Base-by-base conservation (phyloP, 192 early-diverging fungal genomes). In the Dissophora ornata region DNA sequence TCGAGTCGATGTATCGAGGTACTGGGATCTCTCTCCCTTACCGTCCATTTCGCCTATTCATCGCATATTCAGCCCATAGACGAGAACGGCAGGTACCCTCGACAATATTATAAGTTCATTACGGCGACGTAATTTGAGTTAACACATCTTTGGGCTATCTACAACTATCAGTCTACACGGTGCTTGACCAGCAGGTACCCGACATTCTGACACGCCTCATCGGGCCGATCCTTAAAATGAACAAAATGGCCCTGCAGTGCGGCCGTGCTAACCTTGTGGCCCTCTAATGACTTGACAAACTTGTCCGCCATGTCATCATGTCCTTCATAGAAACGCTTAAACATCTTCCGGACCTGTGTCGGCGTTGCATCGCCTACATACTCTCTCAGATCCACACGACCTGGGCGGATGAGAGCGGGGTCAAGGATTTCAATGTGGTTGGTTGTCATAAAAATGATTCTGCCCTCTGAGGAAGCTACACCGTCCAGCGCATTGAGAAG, bases 171-270 rank as follows among this genome's bases (percentile, higher is more conserved):
- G 25, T 8, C 22, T 5, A 29, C 22, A 19, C 18, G 57, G 25
- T 60, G 44, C 30, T 33, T 60, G 15, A 25, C 25, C 5, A 60
- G 13, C 13, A 77, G 45, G n/a, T 67, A 67, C 18, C 18, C 44
- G 0, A 77, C 80, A 62, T 85, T 71, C 3, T 86, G 81, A n/a
- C 96, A 79, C 2, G 95, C 94, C 13, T 71, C 81, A 45, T 86
- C 57, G 0, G 96, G 89, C 57, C 85, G 81, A 66, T 95, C 91
- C 50, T 96, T 92, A 52, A 88, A 87, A 34, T 91, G 80, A 10
- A 97, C 94, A 90, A 99, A 99, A 82, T 99, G 97, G 4, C 97
- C 97, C 81, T 99, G 97, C 32, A 99, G 71, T 62, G 86, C 86
- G 0, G 96, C 96, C 6, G 95, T 94, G 79, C 94, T 95, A 32